Percentiles rank a stretch among this genome's conserved stretches.
phyloP scores from a whole-genome alignment of 2,329 filamentous ascomycete species.

The Phyllosticta citriasiana region DNA sequence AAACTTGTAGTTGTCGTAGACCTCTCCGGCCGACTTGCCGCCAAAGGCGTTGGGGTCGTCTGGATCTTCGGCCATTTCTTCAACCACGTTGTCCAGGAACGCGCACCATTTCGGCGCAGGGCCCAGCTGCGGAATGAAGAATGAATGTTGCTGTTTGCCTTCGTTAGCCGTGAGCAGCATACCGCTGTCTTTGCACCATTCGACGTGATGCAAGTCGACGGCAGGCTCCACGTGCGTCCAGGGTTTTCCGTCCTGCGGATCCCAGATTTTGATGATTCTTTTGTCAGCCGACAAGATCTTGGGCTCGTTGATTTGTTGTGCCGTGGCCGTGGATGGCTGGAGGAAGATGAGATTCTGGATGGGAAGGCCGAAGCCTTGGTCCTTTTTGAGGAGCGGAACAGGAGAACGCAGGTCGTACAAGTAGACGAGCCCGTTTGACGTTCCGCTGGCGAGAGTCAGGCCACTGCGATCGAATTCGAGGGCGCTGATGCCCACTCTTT shows the following conservation, averaged over 20 bases:
- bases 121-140: conserved; percentile 88
- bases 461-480: conserved; percentile 79
- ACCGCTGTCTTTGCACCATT: conserved; percentile 82
- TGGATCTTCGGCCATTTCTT: conserved; percentile 88
- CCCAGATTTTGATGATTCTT: conserved; percentile 95
- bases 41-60: conserved; percentile 50
- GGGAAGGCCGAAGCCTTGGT: conserved; percentile 89
- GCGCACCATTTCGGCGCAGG: conserved; percentile 92
- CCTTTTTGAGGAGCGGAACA: conserved; percentile 75
- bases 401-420: conserved; percentile 89
- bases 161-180: conserved; percentile 98
- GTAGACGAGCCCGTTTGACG: conserved; percentile 78
- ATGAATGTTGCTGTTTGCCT: conserved; percentile 86
- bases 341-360: conserved; percentile 73
- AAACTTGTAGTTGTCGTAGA: conserved; percentile 99
- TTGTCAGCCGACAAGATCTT: conserved; percentile 92
- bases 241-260: conserved; percentile 67
- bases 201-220: conserved; percentile 90
- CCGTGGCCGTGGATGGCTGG: conserved; percentile 51
- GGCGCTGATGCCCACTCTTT: conserved; percentile 63
- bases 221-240: conserved; percentile 95
- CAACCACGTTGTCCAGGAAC: conserved; percentile 93
- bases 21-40: conserved; percentile 53
- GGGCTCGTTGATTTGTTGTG: conserved; percentile 55
- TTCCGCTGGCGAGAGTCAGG: conserved; percentile 74